phyloP scores from a whole-genome alignment of 148 eudicot genomes.

The Spergularia marina region DNA sequence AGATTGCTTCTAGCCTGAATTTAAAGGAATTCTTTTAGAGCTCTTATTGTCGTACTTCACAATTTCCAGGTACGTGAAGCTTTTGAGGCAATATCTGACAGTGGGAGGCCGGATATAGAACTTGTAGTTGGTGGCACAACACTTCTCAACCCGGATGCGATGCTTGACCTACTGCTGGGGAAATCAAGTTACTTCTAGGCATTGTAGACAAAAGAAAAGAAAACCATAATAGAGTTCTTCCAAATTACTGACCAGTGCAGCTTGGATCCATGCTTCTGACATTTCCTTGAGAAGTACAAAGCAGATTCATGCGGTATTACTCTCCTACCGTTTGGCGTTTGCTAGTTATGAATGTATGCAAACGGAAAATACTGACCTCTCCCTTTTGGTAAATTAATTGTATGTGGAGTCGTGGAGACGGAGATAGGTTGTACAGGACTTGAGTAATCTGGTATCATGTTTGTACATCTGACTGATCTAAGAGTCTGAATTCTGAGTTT shows the following conservation, averaged over 20 bases:
- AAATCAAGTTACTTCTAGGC: conserved; percentile 50
- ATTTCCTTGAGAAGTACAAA: background rate
- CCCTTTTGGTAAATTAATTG: too few species aligned
- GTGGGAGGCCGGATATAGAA: conserved; percentile 77
- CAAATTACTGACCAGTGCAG: background rate
- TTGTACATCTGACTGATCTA: too few species aligned
- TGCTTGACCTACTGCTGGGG: conserved; percentile 78
- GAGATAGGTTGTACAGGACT: too few species aligned
- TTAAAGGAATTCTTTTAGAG: background rate
- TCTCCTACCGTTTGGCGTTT: too few species aligned
- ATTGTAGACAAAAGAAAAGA: background rate
- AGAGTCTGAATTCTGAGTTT: too few species aligned
- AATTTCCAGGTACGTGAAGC: conserved; percentile 66
- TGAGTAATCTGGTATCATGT: too few species aligned
- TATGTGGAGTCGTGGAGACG: too few species aligned
- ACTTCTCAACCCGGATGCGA: conserved; percentile 67
- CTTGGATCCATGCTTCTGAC: background rate
- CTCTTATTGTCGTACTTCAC: conserved; percentile 9
- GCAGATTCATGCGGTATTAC: too few species aligned
- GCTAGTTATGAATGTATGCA: too few species aligned
- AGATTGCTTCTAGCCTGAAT: background rate
- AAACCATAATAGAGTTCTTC: background rate
- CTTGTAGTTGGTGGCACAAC: conserved; percentile 87
- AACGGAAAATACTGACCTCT: too few species aligned
- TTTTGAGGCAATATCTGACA: conserved; percentile 73